Conservation (phyloP, 371 early-diverging fungal genomes). For the Lichtheimia ornata region DNA sequence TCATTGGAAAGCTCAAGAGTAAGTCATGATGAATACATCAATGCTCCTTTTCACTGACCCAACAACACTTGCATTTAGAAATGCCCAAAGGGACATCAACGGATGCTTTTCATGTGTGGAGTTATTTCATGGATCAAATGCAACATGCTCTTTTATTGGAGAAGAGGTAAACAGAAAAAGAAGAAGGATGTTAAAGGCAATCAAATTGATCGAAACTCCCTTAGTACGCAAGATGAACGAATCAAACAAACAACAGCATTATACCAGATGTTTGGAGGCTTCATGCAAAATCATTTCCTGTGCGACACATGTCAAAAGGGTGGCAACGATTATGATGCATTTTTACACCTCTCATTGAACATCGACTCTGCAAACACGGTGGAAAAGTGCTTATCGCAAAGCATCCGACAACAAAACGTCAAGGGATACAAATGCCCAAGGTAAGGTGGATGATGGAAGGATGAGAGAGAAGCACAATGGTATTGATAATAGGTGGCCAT, state of each 20-base stretch:
- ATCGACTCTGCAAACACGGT: slow-evolving; percentile 64
- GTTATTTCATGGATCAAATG: slow-evolving; percentile 68
- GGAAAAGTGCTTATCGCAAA: slow-evolving; percentile 40
- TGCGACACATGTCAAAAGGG: slow-evolving; percentile 72
- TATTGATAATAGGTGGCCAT: not conserved
- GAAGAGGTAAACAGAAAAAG: slow-evolving; percentile 19
- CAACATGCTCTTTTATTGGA: slow-evolving; percentile 36
- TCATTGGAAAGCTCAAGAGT: slow-evolving; percentile 75
- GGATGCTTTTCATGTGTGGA: slow-evolving; percentile 83
- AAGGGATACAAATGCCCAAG: slow-evolving; percentile 27
- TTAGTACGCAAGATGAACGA: slow-evolving; percentile 59
- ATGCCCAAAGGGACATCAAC: slow-evolving; percentile 46
- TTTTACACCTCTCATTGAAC: slow-evolving; percentile 75
- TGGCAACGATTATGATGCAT: slow-evolving; percentile 70
- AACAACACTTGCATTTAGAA: not conserved
- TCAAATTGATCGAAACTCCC: not conserved
- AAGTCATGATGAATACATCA: slow-evolving; percentile 27
- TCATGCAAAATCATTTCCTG: slow-evolving; percentile 68
- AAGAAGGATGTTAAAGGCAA: too few species aligned
- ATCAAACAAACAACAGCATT: slow-evolving; percentile 78
- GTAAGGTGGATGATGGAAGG: slow-evolving; percentile 11
- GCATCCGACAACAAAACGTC: slow-evolving; percentile 16
- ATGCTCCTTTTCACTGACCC: not conserved
- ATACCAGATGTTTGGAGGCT: slow-evolving; percentile 85
- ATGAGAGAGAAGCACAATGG: not conserved